These are phyloP conservation scores for Picochlorum sp. DNA, from an alignment of 139 green algal genomes.

Conservation along the genomic window DNA sequence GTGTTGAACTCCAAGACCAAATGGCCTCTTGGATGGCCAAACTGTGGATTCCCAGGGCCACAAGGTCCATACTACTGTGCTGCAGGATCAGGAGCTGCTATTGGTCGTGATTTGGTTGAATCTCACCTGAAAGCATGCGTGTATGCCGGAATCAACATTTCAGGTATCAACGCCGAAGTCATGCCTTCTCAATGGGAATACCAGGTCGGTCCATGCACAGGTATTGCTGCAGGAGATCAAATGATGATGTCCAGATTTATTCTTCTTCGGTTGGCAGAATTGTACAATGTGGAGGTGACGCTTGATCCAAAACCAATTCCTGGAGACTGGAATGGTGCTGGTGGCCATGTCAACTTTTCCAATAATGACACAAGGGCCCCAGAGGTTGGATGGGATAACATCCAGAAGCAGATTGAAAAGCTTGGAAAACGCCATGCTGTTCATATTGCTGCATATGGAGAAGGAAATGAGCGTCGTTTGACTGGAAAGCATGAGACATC, in stretches of 20 bases:
- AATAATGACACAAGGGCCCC: conserved; percentile 75
- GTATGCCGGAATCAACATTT: conserved; percentile 86
- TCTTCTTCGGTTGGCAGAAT: conserved; percentile 72
- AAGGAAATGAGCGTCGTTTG: conserved; percentile 96
- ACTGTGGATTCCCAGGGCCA: conserved; percentile 77
- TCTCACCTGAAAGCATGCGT: conserved; percentile 94
- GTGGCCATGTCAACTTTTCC: conserved; percentile 95
- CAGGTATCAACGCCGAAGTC: conserved; percentile 94
- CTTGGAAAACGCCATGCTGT: conserved; percentile 78
- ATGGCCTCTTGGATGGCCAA: conserved; percentile 95
- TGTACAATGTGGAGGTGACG: conserved; percentile 83
- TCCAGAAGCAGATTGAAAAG: conserved; percentile 84
- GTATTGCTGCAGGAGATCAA: conserved; percentile 85
- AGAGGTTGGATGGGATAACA: conserved; percentile 66
- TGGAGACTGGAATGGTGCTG: conserved; percentile 97
- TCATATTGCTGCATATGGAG: conserved; percentile 72
- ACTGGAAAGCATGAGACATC: conserved; percentile 90
- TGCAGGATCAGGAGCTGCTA: conserved; percentile 76
- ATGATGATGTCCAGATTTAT: conserved; percentile 96
- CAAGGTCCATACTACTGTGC: conserved; percentile 98
- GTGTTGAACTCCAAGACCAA: conserved; percentile 88
- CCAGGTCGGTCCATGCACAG: conserved; percentile 86
- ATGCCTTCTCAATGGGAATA: conserved; percentile 99
- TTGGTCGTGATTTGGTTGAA: conserved; percentile 89
- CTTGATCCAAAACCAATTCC: conserved; percentile 97